Base-by-base conservation (phyloP, 805 yeast genomes). In the Monosporozyma unispora region DNA sequence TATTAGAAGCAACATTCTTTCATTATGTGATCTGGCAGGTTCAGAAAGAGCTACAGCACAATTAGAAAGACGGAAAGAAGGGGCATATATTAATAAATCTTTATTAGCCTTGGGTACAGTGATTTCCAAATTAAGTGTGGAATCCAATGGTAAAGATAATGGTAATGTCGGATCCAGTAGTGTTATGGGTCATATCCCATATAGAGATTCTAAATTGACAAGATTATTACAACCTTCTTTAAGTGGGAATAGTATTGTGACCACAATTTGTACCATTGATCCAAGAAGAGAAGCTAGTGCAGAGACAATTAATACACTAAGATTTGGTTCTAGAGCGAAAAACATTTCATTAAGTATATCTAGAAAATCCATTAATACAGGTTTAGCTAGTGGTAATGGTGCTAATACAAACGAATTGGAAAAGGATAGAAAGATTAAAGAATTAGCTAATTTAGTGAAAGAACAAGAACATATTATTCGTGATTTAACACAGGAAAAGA, bases 1-100 rank as follows among this genome's bases (percentile, higher is more conserved):
- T n/a, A 63, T 63, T 29, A 69, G 67, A 14, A 66, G 71, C 37
- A 76, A 89, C 33, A 81, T 88, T 0, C 76, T 91, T 29, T 87
- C 91, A 31, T 73, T 91, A 49, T 91, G 98, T 70, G 99, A 91
- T 68, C 75, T 91, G 60, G 99, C 99, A 0, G 99, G 99, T 27
- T 85, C 96, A n/a, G 99, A 91, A 67, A 77, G 85, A 47, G 96
- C 95, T 0, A 73, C 86, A 0, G 63, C 64, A 1, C 71, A 70
- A 49, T 67, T 72, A 1, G 96, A 87, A 61, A 76, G 98, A 58
- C 72, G 97, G 49, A 87, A 89, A 65, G 99, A 91, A 70, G 99
- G 98, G 21, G 79, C 96, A 0, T 93, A 75, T 62, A 91, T 91
- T 63, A 91, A 91, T 70, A 89, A 89, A 63, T 90, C 97, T 0